Conservation (phyloP, 2,329 filamentous ascomycete species). For the Colletotrichum costaricense region DNA sequence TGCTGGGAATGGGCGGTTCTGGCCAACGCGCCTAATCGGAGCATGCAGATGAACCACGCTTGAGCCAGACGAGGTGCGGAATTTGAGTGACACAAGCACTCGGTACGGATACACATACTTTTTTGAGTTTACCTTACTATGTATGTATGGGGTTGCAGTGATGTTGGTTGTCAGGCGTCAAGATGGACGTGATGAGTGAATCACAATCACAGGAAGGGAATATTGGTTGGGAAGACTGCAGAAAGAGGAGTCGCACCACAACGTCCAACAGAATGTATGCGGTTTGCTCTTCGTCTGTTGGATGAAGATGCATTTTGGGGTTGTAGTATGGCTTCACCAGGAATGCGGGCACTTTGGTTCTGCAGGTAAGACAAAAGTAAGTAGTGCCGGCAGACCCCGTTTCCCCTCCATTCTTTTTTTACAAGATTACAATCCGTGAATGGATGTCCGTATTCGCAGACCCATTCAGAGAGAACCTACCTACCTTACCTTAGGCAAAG, state of each 20-base stretch:
- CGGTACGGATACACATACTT: neutral
- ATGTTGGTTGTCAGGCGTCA: slow-evolving; percentile 4
- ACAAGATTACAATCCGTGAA: neutral
- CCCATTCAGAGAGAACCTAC: too few relatives aligned
- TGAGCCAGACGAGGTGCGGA: neutral
- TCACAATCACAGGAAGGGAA: neutral
- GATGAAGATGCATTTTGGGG: neutral
- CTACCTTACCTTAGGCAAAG: too few relatives aligned
- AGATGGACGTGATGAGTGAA: neutral
- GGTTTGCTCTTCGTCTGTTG: neutral
- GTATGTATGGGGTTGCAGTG: neutral
- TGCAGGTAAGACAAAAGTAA: neutral
- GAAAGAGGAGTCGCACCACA: neutral
- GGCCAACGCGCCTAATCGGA: slow-evolving; percentile 21
- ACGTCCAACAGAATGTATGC: slow-evolving; percentile 7
- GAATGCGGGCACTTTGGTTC: neutral
- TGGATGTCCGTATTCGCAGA: neutral
- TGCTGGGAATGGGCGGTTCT: slow-evolving; percentile 21
- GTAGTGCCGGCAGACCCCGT: neutral
- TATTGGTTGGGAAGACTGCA: neutral
- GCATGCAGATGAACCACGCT: neutral
- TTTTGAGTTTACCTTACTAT: too few relatives aligned
- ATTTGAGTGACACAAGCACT: neutral
- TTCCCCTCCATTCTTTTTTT: neutral
- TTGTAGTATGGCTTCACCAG: neutral